Evolutionary conservation across 2,329 filamentous ascomycete species (phyloP).

Genomic region (Plenodomus biglobosus): DNA sequence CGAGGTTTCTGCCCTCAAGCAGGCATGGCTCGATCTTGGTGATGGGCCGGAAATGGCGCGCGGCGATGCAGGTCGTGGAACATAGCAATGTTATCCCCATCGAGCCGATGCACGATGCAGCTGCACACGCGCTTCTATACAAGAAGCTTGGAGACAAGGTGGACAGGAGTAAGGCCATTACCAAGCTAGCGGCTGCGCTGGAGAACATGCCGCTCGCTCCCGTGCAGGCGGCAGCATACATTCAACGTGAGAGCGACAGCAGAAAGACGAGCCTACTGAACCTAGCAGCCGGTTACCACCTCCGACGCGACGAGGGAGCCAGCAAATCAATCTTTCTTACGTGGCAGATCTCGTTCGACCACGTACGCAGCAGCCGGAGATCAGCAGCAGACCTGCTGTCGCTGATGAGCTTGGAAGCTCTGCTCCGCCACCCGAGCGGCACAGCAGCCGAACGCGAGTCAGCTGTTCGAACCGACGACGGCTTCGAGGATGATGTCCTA

Average conservation of each 20-base stretch:
- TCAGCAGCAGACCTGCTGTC: slow-evolving; percentile 48
- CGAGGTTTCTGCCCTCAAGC: no score
- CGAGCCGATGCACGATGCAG: slow-evolving; percentile 10
- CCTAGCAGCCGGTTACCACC: background rate
- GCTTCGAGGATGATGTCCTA: slow-evolving; percentile 34
- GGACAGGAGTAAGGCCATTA: background rate
- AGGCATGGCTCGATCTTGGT: slow-evolving; percentile 13
- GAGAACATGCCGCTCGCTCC: slow-evolving; percentile 42
- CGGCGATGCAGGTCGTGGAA: slow-evolving; percentile 12
- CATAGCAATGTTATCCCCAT: slow-evolving; percentile 9
- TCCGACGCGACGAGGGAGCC: slow-evolving; percentile 12
- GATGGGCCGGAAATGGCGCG: slow-evolving; percentile 8
- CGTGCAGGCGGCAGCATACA: slow-evolving; percentile 39
- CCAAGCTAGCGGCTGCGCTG: slow-evolving; percentile 22
- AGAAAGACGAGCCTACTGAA: slow-evolving; percentile 19
- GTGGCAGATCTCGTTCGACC: slow-evolving; percentile 37
- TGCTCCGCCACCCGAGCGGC: slow-evolving; percentile 23
- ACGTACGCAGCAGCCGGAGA: slow-evolving; percentile 32
- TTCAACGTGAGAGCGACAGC: slow-evolving; percentile 43
- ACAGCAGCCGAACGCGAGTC: no score
- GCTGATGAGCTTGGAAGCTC: slow-evolving; percentile 48
- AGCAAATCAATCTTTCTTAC: slow-evolving; percentile 42
- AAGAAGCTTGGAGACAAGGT: slow-evolving; percentile 9
- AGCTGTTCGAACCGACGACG: slow-evolving; percentile 5
- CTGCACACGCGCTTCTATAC: slow-evolving; percentile 7